Percentiles rank a stretch among this genome's conserved stretches.
These are phyloP conservation scores for Heteromeles arbutifolia DNA, from an alignment of 306 rosid genomes.

Conservation along the genomic window DNA sequence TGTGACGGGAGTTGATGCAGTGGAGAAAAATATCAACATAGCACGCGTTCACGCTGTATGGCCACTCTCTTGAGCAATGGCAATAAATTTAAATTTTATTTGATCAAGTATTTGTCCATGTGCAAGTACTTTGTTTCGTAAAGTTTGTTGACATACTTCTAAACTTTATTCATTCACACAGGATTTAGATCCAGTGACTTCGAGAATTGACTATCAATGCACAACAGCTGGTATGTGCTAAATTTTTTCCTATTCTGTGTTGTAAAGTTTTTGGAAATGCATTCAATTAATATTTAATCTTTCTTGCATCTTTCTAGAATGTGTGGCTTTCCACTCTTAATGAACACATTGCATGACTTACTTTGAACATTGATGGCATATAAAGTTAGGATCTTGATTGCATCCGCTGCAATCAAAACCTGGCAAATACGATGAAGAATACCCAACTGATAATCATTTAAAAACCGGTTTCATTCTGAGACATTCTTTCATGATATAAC, in stretches of 20 bases:
- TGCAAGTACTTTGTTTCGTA: neutral
- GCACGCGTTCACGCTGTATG: conserved; percentile 90
- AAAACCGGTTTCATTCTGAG: neutral
- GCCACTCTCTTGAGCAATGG: conserved; percentile 9
- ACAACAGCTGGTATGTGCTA: conserved; percentile 76
- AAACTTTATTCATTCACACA: conserved; percentile 19
- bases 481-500: neutral
- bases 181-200: conserved; percentile 79
- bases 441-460: neutral
- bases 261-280: neutral
- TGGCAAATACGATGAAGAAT: neutral
- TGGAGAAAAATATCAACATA: conserved; percentile 80
- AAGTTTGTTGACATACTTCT: neutral
- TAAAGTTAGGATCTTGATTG: neutral
- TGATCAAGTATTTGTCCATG: neutral
- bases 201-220: conserved; percentile 69
- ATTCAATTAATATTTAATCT: neutral
- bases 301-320: neutral
- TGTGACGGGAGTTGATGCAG: conserved; percentile 81
- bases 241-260: conserved; percentile 21
- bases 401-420: neutral
- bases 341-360: neutral
- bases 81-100: neutral
- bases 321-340: neutral
- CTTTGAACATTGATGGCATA: neutral